phyloP scores from a whole-genome alignment of 73 alveolate genomes.

The Uronychia binucleata region DNA sequence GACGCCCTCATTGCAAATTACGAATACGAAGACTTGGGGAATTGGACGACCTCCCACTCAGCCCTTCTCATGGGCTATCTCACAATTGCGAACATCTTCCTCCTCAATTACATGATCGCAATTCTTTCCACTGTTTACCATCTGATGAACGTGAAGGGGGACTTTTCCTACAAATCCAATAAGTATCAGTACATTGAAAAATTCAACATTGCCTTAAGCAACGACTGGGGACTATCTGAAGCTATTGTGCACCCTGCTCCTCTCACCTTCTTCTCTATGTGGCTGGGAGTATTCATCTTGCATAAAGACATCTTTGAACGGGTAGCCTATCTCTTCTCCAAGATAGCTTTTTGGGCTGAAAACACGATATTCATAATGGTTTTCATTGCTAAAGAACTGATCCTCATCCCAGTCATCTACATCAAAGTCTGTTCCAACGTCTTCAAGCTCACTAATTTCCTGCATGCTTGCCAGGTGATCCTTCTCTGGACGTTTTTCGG shows the following conservation, averaged over 20 bases:
- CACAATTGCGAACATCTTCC: conserved; percentile 30
- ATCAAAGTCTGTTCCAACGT: conserved; percentile 13
- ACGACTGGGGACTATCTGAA: conserved; percentile 45
- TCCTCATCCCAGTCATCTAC: conserved; percentile 25
- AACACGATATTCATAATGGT: conserved; percentile 17
- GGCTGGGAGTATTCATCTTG: conserved; percentile 28
- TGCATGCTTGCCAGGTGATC: neutral
- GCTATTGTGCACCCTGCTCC: conserved; percentile 58
- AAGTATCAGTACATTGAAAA: conserved; percentile 59
- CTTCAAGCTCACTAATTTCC: conserved; percentile 9
- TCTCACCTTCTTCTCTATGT: conserved; percentile 30
- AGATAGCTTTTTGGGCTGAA: conserved; percentile 49
- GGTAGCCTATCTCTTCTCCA: conserved; percentile 28
- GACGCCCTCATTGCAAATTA: conserved; percentile 46
- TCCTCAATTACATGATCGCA: conserved; percentile 57
- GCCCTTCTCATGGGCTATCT: conserved; percentile 23
- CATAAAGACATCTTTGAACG: conserved; percentile 25
- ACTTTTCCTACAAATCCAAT: conserved; percentile 33
- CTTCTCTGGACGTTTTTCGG: conserved; percentile 33
- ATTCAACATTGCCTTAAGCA: conserved; percentile 31
- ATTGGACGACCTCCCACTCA: conserved; percentile 4
- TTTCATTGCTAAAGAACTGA: conserved; percentile 39
- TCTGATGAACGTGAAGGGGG: conserved; percentile 38
- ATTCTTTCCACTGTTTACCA: conserved; percentile 54
- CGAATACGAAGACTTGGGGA: conserved; percentile 9